Base-by-base conservation (phyloP, 75 land plant species). In the Ceratopteris richardii region DNA sequence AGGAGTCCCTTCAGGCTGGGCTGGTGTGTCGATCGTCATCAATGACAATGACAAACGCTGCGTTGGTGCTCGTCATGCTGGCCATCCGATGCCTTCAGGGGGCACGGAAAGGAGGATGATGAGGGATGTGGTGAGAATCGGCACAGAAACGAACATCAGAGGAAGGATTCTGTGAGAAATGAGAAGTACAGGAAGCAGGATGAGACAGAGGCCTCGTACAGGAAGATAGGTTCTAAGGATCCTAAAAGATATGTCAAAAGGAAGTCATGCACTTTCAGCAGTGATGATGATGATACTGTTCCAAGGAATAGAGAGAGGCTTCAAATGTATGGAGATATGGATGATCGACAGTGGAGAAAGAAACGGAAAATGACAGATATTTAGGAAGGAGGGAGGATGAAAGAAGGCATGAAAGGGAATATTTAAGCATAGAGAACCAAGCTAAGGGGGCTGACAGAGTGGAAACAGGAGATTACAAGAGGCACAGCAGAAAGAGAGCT, bases 361-460 rank as follows among this genome's bases (percentile, higher is more conserved):
- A 64, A n/a, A n/a, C n/a, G 41, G 71, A 74, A 1, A 37, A 59
- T 56, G 68, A 64, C 42, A 55, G 59, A 33, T 46, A 25, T 21
- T 37, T 26, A 31, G 65, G 51, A 1, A 37, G 20, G 47, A 29
- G 46, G 23, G 30, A 41, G 31, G 13, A 25, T 24, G 44, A 54
- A 39, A 65, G 29, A 16, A 52, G 31, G 18, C 13, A 29, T 29
- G 42, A 12, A 9, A 67, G 44, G 51, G 37, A 58, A 27, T 42
- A 42, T 17, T 1, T 36, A 19, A 46, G 39, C 51, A 39, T 23
- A 39, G 25, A 25, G 51, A 55, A 63, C 18, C 18, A 0, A 23
- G 21, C 10, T 16, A 60, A 54, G 24, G 41, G 31, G 1, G 27
- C 3, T 23, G 55, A 41, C 24, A 68, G 29, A 46, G 50, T 6